Evolutionary conservation across 2,329 filamentous ascomycete genomes (phyloP), one percentile per base, ranked within the genome.

Genomic region (Mariannaea elegans): DNA sequence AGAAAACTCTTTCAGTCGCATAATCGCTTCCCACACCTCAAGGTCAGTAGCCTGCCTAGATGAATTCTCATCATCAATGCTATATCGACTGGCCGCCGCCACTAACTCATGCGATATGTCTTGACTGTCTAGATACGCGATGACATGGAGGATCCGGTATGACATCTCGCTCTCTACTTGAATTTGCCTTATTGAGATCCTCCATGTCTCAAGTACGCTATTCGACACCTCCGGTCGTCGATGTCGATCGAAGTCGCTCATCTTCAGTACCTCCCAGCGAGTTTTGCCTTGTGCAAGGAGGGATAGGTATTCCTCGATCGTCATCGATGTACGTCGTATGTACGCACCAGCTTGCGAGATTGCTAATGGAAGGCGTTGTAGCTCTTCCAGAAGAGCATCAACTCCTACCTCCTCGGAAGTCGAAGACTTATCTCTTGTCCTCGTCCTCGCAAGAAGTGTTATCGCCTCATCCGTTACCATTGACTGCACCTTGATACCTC

Each of bases 111-210:
- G n/a, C n/a, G n/a, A n/a, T n/a, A n/a, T n/a, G n/a, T n/a, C n/a
- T n/a, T n/a, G n/a, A n/a, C n/a, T n/a, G 46, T 78, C 71, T 3
- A 76, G 18, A 48, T 72, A 76, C 0, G 74, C 68, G 5, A 78
- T 54, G 0, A 69, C 63, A 10, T 71, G 63, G 0, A 78, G 65
- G 16, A 78, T 73, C n/a, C 41, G 54, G 27, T 73, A 72, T 45
- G 71, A 68, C 31, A 65, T 58, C 31, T 69, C 18, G 58, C 65
- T 74, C 36, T 75, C 72, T 44, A 65, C 50, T 13, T 47, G 60
- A 14, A 78, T 66, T 12, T 61, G 70, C 18, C 70, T 64, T 41
- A 77, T 72, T 2, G 74, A 77, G 34, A 75, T 71, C 4, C 44
- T 50, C 75, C 71, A 78, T 2, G 73, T 77, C 41, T 71, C 51